phyloP scores from a whole-genome alignment of 495 filamentous ascomycete genomes.

The Evernia prunastri region DNA sequence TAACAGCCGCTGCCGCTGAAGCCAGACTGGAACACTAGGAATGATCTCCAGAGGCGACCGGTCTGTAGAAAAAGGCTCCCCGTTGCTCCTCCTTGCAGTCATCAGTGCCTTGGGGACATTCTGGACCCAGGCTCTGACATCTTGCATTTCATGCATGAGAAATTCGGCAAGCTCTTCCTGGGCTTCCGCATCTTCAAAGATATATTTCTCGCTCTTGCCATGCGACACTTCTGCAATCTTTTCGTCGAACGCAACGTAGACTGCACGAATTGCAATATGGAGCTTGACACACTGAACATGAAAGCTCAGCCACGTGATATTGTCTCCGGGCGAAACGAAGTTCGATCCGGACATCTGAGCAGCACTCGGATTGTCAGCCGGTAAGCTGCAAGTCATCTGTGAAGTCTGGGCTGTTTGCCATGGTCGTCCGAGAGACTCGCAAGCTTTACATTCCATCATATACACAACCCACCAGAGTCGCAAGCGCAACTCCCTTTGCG shows the following conservation, averaged over 20 bases:
- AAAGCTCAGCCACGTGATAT: constrained; percentile 39
- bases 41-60: constrained; percentile 35
- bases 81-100: constrained; percentile 31
- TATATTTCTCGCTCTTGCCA: constrained; percentile 18
- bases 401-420: constrained; percentile 33
- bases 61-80: constrained; percentile 41
- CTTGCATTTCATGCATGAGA: constrained; percentile 27
- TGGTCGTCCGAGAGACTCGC: constrained; percentile 49
- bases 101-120: constrained; percentile 38
- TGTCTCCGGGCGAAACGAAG: constrained; percentile 34
- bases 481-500: constrained; percentile 38
- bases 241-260: constrained; percentile 36
- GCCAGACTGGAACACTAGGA: constrained; percentile 32
- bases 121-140: constrained; percentile 34
- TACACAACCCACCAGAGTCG: constrained; percentile 50
- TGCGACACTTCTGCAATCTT: constrained; percentile 15
- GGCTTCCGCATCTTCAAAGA: constrained; percentile 27
- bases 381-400: constrained; percentile 35
- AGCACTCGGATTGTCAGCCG: constrained; percentile 33
- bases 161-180: constrained; percentile 30
- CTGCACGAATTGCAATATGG: constrained; percentile 32
- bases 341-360: constrained; percentile 36
- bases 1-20: constrained; percentile 31
- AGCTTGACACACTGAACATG: constrained; percentile 37
- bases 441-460: constrained; percentile 40